Percentiles rank a stretch among this genome's conserved stretches.
Conservation (phyloP, 1,284 basidiomycete genomes). For the Fistulina hepatica region DNA sequence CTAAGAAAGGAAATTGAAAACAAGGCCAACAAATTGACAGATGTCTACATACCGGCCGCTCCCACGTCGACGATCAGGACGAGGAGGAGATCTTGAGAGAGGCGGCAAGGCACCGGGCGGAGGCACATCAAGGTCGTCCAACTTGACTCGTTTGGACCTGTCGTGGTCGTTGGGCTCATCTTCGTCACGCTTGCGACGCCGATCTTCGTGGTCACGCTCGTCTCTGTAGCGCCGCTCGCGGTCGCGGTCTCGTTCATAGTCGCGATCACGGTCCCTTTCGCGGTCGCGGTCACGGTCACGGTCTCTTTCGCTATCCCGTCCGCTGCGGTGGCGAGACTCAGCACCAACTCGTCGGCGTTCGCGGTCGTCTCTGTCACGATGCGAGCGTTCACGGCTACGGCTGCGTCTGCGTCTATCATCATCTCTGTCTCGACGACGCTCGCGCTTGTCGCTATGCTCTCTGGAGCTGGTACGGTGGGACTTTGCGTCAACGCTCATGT, state of each 20-base stretch:
- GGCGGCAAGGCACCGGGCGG: slow-evolving; percentile 33
- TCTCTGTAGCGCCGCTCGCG: slow-evolving; percentile 30
- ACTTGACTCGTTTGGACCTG: slow-evolving; percentile 45
- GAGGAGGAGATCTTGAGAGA: slow-evolving; percentile 38
- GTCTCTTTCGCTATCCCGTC: slow-evolving; percentile 32
- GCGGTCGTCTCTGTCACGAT: slow-evolving; percentile 27
- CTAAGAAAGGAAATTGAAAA: slow-evolving; percentile 7
- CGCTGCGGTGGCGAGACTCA: slow-evolving; percentile 23
- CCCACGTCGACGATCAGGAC: slow-evolving; percentile 29
- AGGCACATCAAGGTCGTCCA: slow-evolving; percentile 32
- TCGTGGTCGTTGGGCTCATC: slow-evolving; percentile 35
- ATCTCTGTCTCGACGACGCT: slow-evolving; percentile 41
- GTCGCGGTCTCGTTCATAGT: slow-evolving; percentile 30
- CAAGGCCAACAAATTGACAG: slow-evolving; percentile 24
- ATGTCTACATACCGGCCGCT: slow-evolving; percentile 29
- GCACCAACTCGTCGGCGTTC: slow-evolving; percentile 28
- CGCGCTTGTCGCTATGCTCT: slow-evolving; percentile 38
- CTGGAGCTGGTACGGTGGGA: slow-evolving; percentile 62
- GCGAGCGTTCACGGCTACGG: slow-evolving; percentile 35
- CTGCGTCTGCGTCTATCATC: slow-evolving; percentile 42
- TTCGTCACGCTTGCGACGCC: slow-evolving; percentile 51
- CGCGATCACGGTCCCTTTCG: slow-evolving; percentile 28
- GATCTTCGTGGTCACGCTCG: slow-evolving; percentile 42
- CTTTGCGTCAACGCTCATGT: too few species aligned
- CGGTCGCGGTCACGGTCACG: slow-evolving; percentile 29